phyloP scores from a whole-genome alignment of 257 asterid genomes.

The Cynanchum wilfordii region DNA sequence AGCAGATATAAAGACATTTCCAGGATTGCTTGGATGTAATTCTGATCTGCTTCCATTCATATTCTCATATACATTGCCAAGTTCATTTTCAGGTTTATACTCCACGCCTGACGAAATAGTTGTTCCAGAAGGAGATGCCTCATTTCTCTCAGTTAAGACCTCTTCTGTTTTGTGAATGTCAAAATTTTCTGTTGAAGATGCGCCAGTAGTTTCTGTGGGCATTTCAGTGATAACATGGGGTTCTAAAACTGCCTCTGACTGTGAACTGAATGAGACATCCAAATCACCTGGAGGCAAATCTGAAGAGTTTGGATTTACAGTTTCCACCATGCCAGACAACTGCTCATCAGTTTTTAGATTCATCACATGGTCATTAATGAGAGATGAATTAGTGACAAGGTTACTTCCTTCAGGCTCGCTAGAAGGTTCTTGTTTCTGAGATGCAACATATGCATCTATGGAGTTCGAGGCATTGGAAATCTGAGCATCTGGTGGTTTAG shows the following conservation, averaged over 20 bases:
- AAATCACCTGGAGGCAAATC: slow-evolving; percentile 40
- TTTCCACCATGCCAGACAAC: slow-evolving; percentile 30
- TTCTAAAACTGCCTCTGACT: slow-evolving; percentile 34
- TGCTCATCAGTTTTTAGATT: slow-evolving; percentile 27
- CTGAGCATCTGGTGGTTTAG: slow-evolving; percentile 35
- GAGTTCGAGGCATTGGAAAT: slow-evolving; percentile 32
- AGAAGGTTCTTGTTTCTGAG: slow-evolving; percentile 31
- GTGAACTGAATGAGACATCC: slow-evolving; percentile 24
- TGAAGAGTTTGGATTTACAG: slow-evolving; percentile 24
- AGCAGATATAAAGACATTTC: slow-evolving; percentile 53
- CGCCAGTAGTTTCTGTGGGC: slow-evolving; percentile 30
- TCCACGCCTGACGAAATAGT: slow-evolving; percentile 29
- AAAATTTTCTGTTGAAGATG: slow-evolving; percentile 32
- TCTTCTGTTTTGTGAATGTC: slow-evolving; percentile 20
- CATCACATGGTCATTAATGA: slow-evolving; percentile 28
- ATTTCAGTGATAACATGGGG: slow-evolving; percentile 35
- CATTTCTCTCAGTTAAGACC: slow-evolving; percentile 35
- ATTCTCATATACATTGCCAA: slow-evolving; percentile 34
- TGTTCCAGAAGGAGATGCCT: slow-evolving; percentile 31
- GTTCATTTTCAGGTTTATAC: slow-evolving; percentile 38
- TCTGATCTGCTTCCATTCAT: slow-evolving; percentile 31
- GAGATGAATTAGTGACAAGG: slow-evolving; percentile 33
- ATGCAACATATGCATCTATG: slow-evolving; percentile 28
- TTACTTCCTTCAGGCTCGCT: slow-evolving; percentile 36
- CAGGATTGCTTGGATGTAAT: slow-evolving; percentile 45